Evolutionary conservation across 768 basidiomycete genomes (phyloP), one percentile per base, ranked within the genome.

Genomic region (Phlebiopsis flavidoalba): DNA sequence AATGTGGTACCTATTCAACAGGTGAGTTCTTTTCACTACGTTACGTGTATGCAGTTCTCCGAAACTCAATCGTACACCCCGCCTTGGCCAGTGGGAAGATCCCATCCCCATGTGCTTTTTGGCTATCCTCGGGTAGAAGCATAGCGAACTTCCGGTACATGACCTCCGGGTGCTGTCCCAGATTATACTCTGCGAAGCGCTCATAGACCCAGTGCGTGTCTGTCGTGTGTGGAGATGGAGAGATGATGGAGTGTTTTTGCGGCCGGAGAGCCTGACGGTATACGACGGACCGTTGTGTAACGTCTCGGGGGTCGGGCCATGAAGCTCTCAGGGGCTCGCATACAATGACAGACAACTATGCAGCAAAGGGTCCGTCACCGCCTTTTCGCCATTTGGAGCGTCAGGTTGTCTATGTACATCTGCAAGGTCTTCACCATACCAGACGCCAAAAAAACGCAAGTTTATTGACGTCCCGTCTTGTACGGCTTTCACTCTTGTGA

Each of bases 381-480:
- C 62, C 89, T 78, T 70, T 86, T 90, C 33, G 90, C 88, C 85
- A 93, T 90, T 72, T 94, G 92, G 67, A 90, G 79, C 0, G 92
- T 93, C 66, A 94, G 70, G 66, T 94, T 94, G 70, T 94, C 91
- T 68, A 93, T 92, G 69, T 94, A 94, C 85, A 87, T 88, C 69
- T 94, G 91, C 58, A 94, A 75, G 6, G 87, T 93, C 59, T 86
- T n/a, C n/a, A n/a, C n/a, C 85, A 64, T 94, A n/a, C n/a, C n/a
- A n/a, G n/a, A n/a, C 94, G 53, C 87, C 88, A 4, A 90, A 88
- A 1, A n/a, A n/a, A n/a, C n/a, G 79, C 74, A 21, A 94, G 77
- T 71, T 89, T 92, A 63, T 93, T 88, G n/a, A 90, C 81, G 64
- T 94, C 92, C n/a, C n/a, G 60, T 78, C 79, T 73, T 93, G 88